Evolutionary conservation across 352 stramenopile genomes (phyloP).

Genomic region (Phytophthora cactorum): DNA sequence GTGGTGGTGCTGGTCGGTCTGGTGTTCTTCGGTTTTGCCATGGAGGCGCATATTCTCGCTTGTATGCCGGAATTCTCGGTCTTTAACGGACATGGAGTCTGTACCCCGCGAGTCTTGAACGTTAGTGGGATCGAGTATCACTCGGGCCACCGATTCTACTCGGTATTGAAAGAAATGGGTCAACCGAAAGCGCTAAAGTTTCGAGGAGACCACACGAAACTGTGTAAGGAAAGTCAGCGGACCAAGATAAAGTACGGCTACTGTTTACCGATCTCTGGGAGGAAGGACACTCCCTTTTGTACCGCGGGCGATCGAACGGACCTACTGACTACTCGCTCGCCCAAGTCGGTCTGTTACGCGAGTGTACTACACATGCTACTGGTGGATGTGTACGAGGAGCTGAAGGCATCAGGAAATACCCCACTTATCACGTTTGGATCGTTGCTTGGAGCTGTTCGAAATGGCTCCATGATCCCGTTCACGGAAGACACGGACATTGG

Average conservation of each 20-base stretch:
- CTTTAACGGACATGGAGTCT: conserved; percentile 13
- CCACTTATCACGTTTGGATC: conserved; percentile 56
- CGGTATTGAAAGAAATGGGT: conserved; percentile 20
- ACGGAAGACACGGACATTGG: conserved; percentile 64
- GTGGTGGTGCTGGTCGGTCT: conserved; percentile 13
- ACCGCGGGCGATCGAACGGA: conserved; percentile 47
- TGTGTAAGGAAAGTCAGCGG: conserved; percentile 25
- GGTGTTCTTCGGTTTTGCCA: conserved; percentile 11
- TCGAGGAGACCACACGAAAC: conserved; percentile 20
- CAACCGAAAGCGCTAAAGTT: conserved; percentile 29
- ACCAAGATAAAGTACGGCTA: conserved; percentile 31
- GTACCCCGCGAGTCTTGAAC: conserved; percentile 17
- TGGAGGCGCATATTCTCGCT: conserved; percentile 21
- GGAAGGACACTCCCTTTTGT: conserved; percentile 58
- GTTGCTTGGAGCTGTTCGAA: conserved; percentile 57
- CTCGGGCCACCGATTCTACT: conserved; percentile 30
- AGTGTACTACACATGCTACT: conserved; percentile 71
- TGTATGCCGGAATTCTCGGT: conserved; percentile 7
- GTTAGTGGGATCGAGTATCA: conserved; percentile 26
- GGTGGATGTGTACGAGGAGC: conserved; percentile 58
- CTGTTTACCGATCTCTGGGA: conserved; percentile 58
- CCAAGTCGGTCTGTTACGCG: conserved; percentile 51
- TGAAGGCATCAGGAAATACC: conserved; percentile 28
- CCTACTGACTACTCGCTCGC: conserved; percentile 35
- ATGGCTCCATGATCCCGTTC: conserved; percentile 60